Evolutionary conservation across 1,139 yeast genomes (phyloP).

Genomic region (Lodderomyces theae): DNA sequence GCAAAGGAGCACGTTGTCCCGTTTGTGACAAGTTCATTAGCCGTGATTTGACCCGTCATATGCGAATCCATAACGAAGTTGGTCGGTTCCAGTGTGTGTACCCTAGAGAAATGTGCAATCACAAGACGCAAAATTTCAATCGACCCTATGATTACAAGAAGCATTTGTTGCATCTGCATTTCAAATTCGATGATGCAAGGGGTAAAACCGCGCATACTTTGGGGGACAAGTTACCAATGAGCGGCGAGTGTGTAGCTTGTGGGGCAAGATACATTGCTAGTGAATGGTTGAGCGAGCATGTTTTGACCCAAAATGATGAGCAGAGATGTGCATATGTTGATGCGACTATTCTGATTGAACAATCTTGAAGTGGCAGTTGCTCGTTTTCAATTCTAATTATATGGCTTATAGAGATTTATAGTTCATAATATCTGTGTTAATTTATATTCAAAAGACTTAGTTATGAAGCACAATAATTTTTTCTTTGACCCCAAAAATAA

Average conservation of each 20-base stretch:
- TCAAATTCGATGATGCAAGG: slow-evolving; percentile 43
- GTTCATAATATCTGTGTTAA: neutral
- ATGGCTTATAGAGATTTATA: neutral
- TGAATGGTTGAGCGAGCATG: slow-evolving; percentile 44
- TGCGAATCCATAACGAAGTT: slow-evolving; percentile 47
- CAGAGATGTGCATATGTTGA: slow-evolving; percentile 25
- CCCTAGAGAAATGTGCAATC: slow-evolving; percentile 42
- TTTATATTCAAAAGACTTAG: no score
- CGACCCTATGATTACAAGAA: slow-evolving; percentile 50
- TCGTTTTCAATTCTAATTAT: no score
- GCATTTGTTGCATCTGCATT: slow-evolving; percentile 45
- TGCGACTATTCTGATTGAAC: slow-evolving; percentile 5
- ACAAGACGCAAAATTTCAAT: slow-evolving; percentile 45
- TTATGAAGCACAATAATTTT: no score
- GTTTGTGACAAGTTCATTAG: slow-evolving; percentile 44
- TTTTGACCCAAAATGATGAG: slow-evolving; percentile 26
- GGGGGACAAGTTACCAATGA: slow-evolving; percentile 41
- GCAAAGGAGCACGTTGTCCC: slow-evolving; percentile 41
- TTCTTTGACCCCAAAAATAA: neutral
- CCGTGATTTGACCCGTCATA: slow-evolving; percentile 44
- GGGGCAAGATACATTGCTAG: slow-evolving; percentile 32
- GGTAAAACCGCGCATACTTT: slow-evolving; percentile 43
- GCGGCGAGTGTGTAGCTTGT: slow-evolving; percentile 42
- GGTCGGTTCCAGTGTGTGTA: slow-evolving; percentile 48
- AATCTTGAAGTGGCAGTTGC: no score